Evolutionary conservation across 768 basidiomycete genomes (phyloP).

Genomic region (Mrakia frigida): DNA sequence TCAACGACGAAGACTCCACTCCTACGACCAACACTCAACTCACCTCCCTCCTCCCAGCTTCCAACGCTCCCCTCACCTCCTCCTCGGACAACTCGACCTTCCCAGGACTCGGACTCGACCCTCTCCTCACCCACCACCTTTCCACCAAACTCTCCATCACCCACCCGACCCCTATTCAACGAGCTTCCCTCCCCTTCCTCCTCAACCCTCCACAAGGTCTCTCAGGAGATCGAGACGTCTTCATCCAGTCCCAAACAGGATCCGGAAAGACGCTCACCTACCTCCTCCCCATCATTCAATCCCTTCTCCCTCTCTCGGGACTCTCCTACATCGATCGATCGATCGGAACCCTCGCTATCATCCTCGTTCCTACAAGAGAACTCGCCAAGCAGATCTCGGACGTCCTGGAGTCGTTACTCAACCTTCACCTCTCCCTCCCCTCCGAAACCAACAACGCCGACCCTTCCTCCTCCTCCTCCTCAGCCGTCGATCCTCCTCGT

Average conservation of each 20-base stretch:
- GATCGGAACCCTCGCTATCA: slow-evolving; percentile 88
- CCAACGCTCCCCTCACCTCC: slow-evolving; percentile 49
- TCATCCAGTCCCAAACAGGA: slow-evolving; percentile 94
- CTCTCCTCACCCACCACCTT: slow-evolving; percentile 72
- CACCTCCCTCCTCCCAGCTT: slow-evolving; percentile 33
- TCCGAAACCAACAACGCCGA: slow-evolving; percentile 40
- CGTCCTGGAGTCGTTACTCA: slow-evolving; percentile 76
- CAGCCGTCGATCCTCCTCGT: slow-evolving; percentile 44
- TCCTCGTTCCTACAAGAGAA: slow-evolving; percentile 92
- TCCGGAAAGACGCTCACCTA: slow-evolving; percentile 73
- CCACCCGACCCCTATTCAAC: slow-evolving; percentile 86
- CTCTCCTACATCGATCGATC: slow-evolving; percentile 91
- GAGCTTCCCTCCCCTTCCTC: slow-evolving; percentile 62
- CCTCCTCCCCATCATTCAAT: slow-evolving; percentile 89
- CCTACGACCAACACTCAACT: background rate
- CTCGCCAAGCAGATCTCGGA: slow-evolving; percentile 94
- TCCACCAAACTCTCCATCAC: slow-evolving; percentile 70
- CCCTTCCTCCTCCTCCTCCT: slow-evolving; percentile 40
- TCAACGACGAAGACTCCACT: background rate
- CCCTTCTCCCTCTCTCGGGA: slow-evolving; percentile 80
- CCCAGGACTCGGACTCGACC: slow-evolving; percentile 72
- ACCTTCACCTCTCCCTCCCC: slow-evolving; percentile 57
- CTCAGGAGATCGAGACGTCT: slow-evolving; percentile 59
- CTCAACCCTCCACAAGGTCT: slow-evolving; percentile 45
- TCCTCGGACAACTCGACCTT: slow-evolving; percentile 53